Percentiles rank a stretch among this genome's conserved stretches.
Conservation (phyloP, 2,329 filamentous ascomycete genomes). For the Atkinsonella hypoxylon region DNA sequence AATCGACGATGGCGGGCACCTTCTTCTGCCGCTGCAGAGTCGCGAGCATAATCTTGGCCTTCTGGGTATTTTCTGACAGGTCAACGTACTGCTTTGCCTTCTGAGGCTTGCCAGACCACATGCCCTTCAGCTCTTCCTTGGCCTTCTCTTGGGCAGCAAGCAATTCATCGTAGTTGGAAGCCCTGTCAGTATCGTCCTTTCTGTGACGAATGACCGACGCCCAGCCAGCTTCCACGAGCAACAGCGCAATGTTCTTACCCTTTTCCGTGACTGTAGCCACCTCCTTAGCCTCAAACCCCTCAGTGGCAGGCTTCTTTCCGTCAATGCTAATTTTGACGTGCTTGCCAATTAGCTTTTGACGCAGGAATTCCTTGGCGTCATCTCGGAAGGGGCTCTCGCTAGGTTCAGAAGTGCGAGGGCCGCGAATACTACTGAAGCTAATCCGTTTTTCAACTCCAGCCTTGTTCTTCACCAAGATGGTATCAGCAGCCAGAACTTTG, state of each 20-base stretch:
- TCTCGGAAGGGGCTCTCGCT: slow-evolving; percentile 81
- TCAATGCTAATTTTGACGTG: slow-evolving; percentile 83
- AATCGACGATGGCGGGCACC: slow-evolving; percentile 88
- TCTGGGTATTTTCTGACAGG: slow-evolving; percentile 84
- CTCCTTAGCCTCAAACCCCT: slow-evolving; percentile 88
- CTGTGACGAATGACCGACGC: slow-evolving; percentile 89
- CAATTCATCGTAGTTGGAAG: slow-evolving; percentile 85
- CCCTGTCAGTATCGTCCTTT: slow-evolving; percentile 87
- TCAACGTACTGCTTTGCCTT: slow-evolving; percentile 76
- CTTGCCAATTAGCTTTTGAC: slow-evolving; percentile 92
- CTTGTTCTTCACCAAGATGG: slow-evolving; percentile 77
- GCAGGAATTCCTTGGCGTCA: slow-evolving; percentile 90
- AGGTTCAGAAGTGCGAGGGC: slow-evolving; percentile 78
- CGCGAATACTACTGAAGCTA: slow-evolving; percentile 83
- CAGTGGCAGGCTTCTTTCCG: slow-evolving; percentile 77
- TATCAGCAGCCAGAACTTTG: slow-evolving; percentile 81
- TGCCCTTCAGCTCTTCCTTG: slow-evolving; percentile 80
- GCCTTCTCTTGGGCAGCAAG: slow-evolving; percentile 70
- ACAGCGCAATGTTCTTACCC: slow-evolving; percentile 75
- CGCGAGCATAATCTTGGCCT: slow-evolving; percentile 87
- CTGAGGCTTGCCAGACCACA: slow-evolving; percentile 85
- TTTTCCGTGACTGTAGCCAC: slow-evolving; percentile 79
- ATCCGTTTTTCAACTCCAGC: slow-evolving; percentile 77
- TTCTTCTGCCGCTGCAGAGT: slow-evolving; percentile 83
- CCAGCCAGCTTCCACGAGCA: slow-evolving; percentile 85